Base-by-base conservation (phyloP, 2,329 filamentous ascomycete species). In the Macrophomina pseudophaseolina region DNA sequence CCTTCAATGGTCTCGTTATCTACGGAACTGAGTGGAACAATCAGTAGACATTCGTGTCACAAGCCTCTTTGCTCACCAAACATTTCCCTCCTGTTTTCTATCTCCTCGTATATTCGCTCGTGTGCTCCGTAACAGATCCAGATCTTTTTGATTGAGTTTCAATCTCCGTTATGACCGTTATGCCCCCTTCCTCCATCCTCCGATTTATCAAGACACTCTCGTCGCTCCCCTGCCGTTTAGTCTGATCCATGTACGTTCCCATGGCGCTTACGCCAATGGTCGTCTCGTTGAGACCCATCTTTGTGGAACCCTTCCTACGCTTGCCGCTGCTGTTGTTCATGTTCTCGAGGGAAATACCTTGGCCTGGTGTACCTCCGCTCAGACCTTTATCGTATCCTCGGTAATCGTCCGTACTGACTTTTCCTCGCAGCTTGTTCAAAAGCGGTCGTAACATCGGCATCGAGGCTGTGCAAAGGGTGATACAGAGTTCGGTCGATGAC, bases 381-480 rank as follows among this genome's bases (percentile, higher is more conserved):
- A 12, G 12, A 12, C 28, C 56, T 16, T 60, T 60, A 12, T 60
- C 42, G 42, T 60, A 60, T 35, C 11, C 30, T n/a, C 23, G 42
- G n/a, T 49, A 62, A 28, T 48, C 58, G 32, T 62, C 44, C 23
- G 58, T 62, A 32, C 42, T 62, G 11, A n/a, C 46, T 5, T 9
- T 62, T 1, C 58, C 58, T 4, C 58, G 58, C 7, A 62, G 14
- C 14, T 62, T 62, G 32, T 62, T 38, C 8, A 18, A 86, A 68
- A 82, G 78, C 12, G 74, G 74, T 2, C 74, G 73, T 0, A 76
- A 70, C 33, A 75, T 72, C 5, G 85, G 85, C 71, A 86, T 85
- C 74, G 86, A 84, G 67, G 82, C 84, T 33, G 81, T 85, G 12
- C 78, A 81, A 44, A 83, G 80, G 11, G 80, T 83, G 58, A 84